Evolutionary conservation across 2,329 filamentous ascomycete species (phyloP), one percentile per base, ranked within the genome.

Genomic region (Chaetomiaceae sp.): DNA sequence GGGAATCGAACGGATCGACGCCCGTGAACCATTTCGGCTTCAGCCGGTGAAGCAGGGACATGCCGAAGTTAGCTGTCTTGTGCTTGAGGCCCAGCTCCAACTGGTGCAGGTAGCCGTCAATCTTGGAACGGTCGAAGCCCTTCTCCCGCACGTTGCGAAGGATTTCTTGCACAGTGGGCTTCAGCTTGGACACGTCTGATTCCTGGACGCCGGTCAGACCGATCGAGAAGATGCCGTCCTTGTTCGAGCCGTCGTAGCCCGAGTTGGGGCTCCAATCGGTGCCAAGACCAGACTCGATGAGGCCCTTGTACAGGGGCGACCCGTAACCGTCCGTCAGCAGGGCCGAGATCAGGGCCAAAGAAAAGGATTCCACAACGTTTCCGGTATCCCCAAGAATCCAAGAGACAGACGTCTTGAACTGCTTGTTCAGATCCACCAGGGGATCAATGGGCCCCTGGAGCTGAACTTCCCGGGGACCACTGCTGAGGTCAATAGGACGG

Each of bases 21-120:
- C 92, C 93, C 51, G 93, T 95, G 70, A 99, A 97, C 93, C 93
- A 99, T 53, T 87, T 85, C 2, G 89, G 86, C 65, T 95, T 88
- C 7, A 96, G 77, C 37, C 92, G 83, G 60, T 96, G 89, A 68
- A 99, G 82, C 47, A 97, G 80, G 16, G 85, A 85, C 77, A 96
- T 89, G 13, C 93, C 93, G 64, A 99, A 99, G 62, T 87, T 90
- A 48, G 93, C 89, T 0, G 90, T 96, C 75, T 97, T 97, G 72
- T 99, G 90, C 71, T 96, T 96, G 43, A 97, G 72, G 0, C 85
- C 79, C n/a, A 99, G 77, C 66, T 99, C 93, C 4, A 97, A 72
- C 67, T 97, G 92, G 67, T 99, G 93, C 48, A 99, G 77, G 56
- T 95, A 87, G 3, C 93, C 93, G 56, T 96, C 89, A 53, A 99